phyloP scores from a whole-genome alignment of 1,139 yeast species.

The Saccharomyces pastorianus region DNA sequence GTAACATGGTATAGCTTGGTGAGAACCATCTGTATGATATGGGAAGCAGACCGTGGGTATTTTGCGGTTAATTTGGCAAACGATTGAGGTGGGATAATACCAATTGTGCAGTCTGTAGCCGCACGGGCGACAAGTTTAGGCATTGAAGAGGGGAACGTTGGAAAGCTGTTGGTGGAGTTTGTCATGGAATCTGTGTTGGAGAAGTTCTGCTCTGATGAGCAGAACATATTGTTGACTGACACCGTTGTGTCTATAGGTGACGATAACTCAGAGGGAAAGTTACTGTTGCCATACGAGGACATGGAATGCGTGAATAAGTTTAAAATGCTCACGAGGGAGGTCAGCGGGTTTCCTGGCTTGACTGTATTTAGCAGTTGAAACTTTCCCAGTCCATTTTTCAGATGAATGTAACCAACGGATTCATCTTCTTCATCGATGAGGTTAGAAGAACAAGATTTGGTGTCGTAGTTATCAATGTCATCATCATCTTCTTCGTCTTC shows the following conservation, averaged over 20 bases:
- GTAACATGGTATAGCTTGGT: conserved; percentile 85
- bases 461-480: conserved; percentile 8
- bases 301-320: conserved; percentile 48
- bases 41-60: conserved; percentile 86
- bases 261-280: neutral
- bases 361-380: conserved; percentile 79
- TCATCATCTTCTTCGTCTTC: conserved; percentile 10
- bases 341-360: conserved; percentile 75
- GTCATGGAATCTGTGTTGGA: conserved; percentile 2
- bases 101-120: conserved; percentile 61
- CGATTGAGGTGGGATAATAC: conserved; percentile 82
- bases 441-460: neutral
- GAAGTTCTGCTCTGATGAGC: neutral
- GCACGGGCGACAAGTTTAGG: conserved; percentile 37
- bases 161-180: neutral
- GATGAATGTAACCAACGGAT: conserved; percentile 34
- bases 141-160: conserved; percentile 4
- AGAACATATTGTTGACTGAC: neutral
- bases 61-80: conserved; percentile 64
- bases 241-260: neutral
- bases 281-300: neutral
- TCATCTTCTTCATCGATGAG: conserved; percentile 5
- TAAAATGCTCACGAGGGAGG: conserved; percentile 73
- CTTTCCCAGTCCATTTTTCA: conserved; percentile 37
- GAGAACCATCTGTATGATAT: conserved; percentile 85